phyloP scores from a whole-genome alignment of 345 rosid species.

The Eucalyptus regnans region DNA sequence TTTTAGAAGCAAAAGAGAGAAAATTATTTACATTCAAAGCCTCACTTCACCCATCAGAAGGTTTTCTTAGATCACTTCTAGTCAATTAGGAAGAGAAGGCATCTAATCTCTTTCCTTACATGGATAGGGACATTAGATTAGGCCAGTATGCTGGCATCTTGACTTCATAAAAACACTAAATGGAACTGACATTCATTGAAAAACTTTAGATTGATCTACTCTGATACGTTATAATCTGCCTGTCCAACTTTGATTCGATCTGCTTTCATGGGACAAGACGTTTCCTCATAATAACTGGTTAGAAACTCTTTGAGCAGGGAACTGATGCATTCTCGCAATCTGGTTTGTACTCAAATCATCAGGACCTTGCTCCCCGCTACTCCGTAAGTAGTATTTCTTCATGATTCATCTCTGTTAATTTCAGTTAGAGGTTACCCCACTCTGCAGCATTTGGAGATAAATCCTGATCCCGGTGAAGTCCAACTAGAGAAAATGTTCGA shows the following conservation, averaged over 20 bases:
- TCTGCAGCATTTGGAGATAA: background rate
- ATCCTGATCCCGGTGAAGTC: background rate
- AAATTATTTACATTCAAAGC: background rate
- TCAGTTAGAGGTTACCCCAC: background rate
- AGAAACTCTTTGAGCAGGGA: slow-evolving; percentile 24
- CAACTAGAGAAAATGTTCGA: background rate
- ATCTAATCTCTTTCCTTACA: background rate
- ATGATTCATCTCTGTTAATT: background rate
- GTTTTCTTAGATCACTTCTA: background rate
- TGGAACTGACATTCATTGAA: background rate
- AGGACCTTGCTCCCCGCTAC: slow-evolving; percentile 93
- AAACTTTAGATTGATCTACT: background rate
- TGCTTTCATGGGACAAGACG: background rate
- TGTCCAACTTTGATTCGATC: background rate
- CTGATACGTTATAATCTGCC: background rate
- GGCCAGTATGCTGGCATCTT: background rate
- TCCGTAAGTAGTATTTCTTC: slow-evolving; percentile 39
- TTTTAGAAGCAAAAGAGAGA: background rate
- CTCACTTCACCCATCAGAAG: background rate
- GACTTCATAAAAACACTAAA: background rate
- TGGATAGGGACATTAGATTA: background rate
- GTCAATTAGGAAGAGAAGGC: background rate
- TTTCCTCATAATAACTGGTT: background rate
- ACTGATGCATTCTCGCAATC: slow-evolving; percentile 96
- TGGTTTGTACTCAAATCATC: slow-evolving; percentile 90